These are phyloP conservation scores for Hygrophila difformis DNA, from an alignment of 257 asterid genomes.

Conservation along the genomic window DNA sequence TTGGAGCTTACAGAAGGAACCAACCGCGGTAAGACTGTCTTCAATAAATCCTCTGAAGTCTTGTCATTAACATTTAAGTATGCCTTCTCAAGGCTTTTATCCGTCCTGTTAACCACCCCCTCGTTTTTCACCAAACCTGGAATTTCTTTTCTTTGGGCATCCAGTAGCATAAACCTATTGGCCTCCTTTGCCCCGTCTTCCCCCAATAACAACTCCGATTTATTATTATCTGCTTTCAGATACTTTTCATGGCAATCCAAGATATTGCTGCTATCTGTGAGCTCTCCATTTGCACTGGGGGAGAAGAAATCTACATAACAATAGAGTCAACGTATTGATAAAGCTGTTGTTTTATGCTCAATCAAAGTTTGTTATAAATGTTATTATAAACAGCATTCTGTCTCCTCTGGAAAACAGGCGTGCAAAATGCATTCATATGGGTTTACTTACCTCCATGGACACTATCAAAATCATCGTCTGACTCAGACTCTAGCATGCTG, in stretches of 20 bases:
- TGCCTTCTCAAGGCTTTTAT: conserved; percentile 41
- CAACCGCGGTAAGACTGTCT: conserved; percentile 60
- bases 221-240: conserved; percentile 36
- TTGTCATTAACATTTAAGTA: conserved; percentile 50
- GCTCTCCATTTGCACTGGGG: conserved; percentile 53
- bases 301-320: conserved; percentile 35
- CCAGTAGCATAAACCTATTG: conserved; percentile 32
- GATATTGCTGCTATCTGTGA: no score
- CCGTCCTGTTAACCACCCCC: conserved; percentile 23
- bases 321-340: not conserved
- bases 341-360: not conserved
- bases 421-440: not conserved
- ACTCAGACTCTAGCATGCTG: conserved; percentile 85
- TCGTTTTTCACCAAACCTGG: conserved; percentile 20
- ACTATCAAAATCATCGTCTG: conserved; percentile 85
- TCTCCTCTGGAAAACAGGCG: not conserved
- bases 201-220: conserved; percentile 22
- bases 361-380: not conserved
- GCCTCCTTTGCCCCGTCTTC: conserved; percentile 44
- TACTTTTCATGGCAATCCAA: conserved; percentile 50
- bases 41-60: conserved; percentile 38
- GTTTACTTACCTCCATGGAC: conserved; percentile 73
- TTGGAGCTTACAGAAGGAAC: conserved; percentile 66
- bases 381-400: not conserved
- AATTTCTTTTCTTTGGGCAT: conserved; percentile 31